phyloP scores from a whole-genome alignment of 768 basidiomycete genomes.

The Termitomyces heimii region DNA sequence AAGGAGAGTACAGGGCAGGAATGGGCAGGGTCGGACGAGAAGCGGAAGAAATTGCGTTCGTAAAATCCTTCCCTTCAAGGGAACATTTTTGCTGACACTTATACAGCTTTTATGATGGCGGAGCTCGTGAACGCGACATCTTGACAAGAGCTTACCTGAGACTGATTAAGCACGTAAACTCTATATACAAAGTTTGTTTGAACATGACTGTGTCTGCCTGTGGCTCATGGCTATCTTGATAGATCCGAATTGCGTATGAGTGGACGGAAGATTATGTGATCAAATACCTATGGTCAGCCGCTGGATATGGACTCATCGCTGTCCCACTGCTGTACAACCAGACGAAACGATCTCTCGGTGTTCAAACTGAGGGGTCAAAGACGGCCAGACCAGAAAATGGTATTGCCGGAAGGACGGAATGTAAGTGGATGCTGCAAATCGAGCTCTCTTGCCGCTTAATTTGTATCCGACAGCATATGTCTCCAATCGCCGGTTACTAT shows the following conservation, averaged over 20 bases:
- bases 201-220: background rate
- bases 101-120: slow-evolving; percentile 86
- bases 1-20: slow-evolving; percentile 89
- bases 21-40: slow-evolving; percentile 84
- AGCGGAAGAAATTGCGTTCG: slow-evolving; percentile 88
- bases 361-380: slow-evolving; percentile 8
- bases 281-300: slow-evolving; percentile 94
- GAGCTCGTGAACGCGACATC: slow-evolving; percentile 75
- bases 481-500: slow-evolving; percentile 83
- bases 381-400: slow-evolving; percentile 27
- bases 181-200: slow-evolving; percentile 71
- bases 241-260: slow-evolving; percentile 88
- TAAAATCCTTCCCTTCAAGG: slow-evolving; percentile 7
- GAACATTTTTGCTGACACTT: background rate
- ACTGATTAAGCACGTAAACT: slow-evolving; percentile 85
- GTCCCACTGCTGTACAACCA: slow-evolving; percentile 81
- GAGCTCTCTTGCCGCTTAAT: background rate
- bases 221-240: background rate
- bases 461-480: slow-evolving; percentile 57
- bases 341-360: slow-evolving; percentile 30
- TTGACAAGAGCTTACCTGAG: slow-evolving; percentile 70
- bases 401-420: slow-evolving; percentile 43
- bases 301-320: slow-evolving; percentile 87
- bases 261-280: slow-evolving; percentile 98
- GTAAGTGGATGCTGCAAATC: slow-evolving; percentile 17